Conservation (phyloP, 805 yeast species). For the Hanseniaspora osmophila region DNA sequence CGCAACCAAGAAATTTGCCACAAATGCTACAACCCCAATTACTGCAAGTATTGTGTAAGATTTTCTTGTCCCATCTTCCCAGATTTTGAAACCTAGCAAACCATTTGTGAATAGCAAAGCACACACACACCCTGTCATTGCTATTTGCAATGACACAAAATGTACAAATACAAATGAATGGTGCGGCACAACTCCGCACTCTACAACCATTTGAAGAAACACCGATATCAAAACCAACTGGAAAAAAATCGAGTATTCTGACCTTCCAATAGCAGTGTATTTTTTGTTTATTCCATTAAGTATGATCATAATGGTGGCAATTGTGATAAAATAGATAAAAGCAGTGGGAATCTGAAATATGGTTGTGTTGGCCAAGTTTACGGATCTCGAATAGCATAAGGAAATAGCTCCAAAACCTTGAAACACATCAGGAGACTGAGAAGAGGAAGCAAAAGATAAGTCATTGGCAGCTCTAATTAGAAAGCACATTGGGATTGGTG, state of each 20-base stretch:
- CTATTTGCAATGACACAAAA: constrained; percentile 72
- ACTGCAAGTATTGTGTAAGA: constrained; percentile 47
- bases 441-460: constrained; percentile 11
- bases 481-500: constrained; percentile 71
- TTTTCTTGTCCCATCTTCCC: constrained; percentile 81
- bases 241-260: constrained; percentile 68
- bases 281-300: constrained; percentile 66
- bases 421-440: constrained; percentile 14
- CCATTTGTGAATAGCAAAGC: constrained; percentile 61
- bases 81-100: constrained; percentile 68
- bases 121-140: constrained; percentile 58
- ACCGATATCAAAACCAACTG: constrained; percentile 44
- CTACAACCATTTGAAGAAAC: constrained; percentile 61
- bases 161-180: constrained; percentile 62
- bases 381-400: constrained; percentile 70
- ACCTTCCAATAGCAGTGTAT: constrained; percentile 88
- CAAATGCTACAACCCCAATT: constrained; percentile 43
- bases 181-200: constrained; percentile 87
- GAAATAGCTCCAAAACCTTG: constrained; percentile 54
- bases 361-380: constrained; percentile 79
- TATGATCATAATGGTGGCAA: constrained; percentile 52
- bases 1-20: constrained; percentile 33
- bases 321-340: constrained; percentile 65
- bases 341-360: constrained; percentile 83
- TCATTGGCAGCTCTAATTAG: constrained; percentile 43